phyloP scores from a whole-genome alignment of 305 asterid species.

The Rubia peregrina region DNA sequence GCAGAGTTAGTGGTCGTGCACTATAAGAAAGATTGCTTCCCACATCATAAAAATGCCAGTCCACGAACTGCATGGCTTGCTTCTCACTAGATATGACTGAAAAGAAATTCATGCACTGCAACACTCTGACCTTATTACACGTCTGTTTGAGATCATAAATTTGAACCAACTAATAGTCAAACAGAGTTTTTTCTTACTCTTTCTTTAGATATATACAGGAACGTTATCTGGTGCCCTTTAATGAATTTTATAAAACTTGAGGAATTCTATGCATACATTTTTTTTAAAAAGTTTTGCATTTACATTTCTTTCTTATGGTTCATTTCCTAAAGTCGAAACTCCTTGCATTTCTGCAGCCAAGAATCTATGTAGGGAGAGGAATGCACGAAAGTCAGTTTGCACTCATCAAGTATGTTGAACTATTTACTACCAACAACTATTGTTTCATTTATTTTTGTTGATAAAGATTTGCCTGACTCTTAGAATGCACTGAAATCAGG shows the following conservation, averaged over 20 bases:
- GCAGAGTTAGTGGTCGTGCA: background rate
- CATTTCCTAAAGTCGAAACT: constrained; percentile 19
- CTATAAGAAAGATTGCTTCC: background rate
- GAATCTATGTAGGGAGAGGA: constrained; percentile 97
- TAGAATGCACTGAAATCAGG: constrained; percentile 39
- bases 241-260: constrained; percentile 9
- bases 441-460: constrained; percentile 11
- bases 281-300: background rate
- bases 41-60: background rate
- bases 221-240: background rate
- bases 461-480: constrained; percentile 19
- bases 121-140: background rate
- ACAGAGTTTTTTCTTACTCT: background rate
- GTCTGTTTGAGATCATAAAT: background rate
- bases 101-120: background rate
- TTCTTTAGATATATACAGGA: background rate
- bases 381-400: constrained; percentile 98
- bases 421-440: constrained; percentile 19
- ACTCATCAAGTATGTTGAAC: constrained; percentile 67
- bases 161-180: background rate
- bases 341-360: constrained; percentile 54
- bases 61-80: background rate
- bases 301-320: background rate
- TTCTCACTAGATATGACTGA: background rate
- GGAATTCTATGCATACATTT: background rate